Conservation (phyloP, 805 yeast genomes). For the Zygosaccharomyces siamensis region DNA sequence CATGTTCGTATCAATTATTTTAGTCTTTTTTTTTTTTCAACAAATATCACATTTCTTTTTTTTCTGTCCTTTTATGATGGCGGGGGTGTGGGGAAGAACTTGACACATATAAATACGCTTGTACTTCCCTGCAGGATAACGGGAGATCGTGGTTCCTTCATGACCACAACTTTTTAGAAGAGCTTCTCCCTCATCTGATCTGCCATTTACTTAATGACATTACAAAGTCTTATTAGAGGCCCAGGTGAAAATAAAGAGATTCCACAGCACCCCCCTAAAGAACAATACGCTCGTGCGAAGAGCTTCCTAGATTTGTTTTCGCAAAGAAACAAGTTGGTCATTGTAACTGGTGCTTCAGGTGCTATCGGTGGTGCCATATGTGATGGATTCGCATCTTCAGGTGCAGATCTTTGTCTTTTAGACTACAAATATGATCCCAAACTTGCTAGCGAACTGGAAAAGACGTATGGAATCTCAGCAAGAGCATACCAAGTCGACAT, state of each 20-base stretch:
- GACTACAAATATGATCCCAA: constrained; percentile 18
- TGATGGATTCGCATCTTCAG: constrained; percentile 79
- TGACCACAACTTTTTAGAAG: too few relatives aligned
- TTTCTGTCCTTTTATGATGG: background rate
- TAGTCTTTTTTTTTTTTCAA: background rate
- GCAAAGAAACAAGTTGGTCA: constrained; percentile 74
- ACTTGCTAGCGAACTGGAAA: constrained; percentile 18
- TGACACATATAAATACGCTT: background rate
- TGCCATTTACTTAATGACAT: constrained; percentile 8
- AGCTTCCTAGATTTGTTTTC: constrained; percentile 58
- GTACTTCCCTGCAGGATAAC: too few relatives aligned
- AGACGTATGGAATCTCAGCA: constrained; percentile 53
- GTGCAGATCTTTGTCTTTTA: constrained; percentile 44
- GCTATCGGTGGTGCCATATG: constrained; percentile 83
- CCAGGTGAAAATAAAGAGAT: constrained; percentile 13
- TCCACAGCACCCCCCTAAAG: constrained; percentile 19
- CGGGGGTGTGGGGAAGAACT: background rate
- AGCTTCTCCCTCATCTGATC: background rate
- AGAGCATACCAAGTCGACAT: constrained; percentile 46
- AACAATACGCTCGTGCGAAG: constrained; percentile 12
- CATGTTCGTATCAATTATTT: background rate
- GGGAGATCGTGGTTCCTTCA: too few relatives aligned
- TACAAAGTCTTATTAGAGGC: constrained; percentile 16
- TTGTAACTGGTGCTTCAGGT: constrained; percentile 78
- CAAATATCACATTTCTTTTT: background rate